phyloP scores from a whole-genome alignment of 169 alveolate genomes.

The Plasmodium falciparum region DNA sequence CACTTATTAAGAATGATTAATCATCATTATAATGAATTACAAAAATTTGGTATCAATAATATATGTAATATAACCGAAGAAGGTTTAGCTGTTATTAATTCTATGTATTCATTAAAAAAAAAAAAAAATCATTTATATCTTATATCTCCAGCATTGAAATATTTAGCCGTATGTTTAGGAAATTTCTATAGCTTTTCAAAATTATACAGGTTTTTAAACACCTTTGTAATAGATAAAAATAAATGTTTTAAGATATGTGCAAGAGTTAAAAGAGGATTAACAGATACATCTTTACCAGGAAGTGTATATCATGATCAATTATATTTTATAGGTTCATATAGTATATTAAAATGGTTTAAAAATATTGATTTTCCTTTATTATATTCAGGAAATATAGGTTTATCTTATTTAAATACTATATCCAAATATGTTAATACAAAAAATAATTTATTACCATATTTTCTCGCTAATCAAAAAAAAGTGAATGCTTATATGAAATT shows the following conservation, averaged over 20 bases:
- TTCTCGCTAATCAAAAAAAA: slow-evolving; percentile 23
- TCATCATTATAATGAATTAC: slow-evolving; percentile 62
- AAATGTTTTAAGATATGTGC: slow-evolving; percentile 71
- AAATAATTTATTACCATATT: slow-evolving; percentile 35
- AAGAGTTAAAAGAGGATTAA: slow-evolving; percentile 73
- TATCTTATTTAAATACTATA: slow-evolving; percentile 29
- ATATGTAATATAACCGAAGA: slow-evolving; percentile 69
- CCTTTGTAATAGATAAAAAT: slow-evolving; percentile 44
- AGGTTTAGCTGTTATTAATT: slow-evolving; percentile 77
- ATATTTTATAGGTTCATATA: slow-evolving; percentile 74
- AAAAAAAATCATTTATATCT: slow-evolving; percentile 37
- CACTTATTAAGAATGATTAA: slow-evolving; percentile 77
- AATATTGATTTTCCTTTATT: slow-evolving; percentile 43
- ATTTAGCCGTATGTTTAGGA: slow-evolving; percentile 77
- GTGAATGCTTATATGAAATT: slow-evolving; percentile 23
- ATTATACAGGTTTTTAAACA: slow-evolving; percentile 39
- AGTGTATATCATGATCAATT: slow-evolving; percentile 76
- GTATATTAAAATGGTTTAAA: slow-evolving; percentile 60
- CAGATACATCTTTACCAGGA: slow-evolving; percentile 51
- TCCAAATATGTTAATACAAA: slow-evolving; percentile 33
- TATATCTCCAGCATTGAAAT: slow-evolving; percentile 68
- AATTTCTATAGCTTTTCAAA: slow-evolving; percentile 47
- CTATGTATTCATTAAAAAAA: slow-evolving; percentile 66
- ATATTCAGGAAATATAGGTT: slow-evolving; percentile 67
- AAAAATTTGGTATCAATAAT: slow-evolving; percentile 24